Base-by-base conservation (phyloP, 495 filamentous ascomycete species). In the Bombardia bombarda region DNA sequence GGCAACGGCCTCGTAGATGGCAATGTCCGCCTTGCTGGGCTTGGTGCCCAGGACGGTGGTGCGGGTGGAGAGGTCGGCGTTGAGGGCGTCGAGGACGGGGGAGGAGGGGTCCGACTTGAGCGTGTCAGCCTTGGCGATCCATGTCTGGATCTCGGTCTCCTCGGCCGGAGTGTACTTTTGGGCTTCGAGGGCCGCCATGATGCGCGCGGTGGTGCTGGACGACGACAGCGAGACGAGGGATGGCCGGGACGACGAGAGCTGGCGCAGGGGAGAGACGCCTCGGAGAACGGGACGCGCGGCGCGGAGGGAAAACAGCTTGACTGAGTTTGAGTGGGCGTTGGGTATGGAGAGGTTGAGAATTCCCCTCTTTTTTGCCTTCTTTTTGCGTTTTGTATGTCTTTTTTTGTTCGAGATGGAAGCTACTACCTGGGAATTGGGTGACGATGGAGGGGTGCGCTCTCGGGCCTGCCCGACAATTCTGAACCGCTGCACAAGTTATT, bases 21-120 rank as follows among this genome's bases (percentile, higher is more conserved):
- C 85, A 39, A 94, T 67, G 57, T 98, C 92, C 42, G 90, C 92
- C 57, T 88, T 77, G 41, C 86, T 92, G 35, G 90, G 86, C 70
- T 95, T 96, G 61, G 78, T 76, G 48, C 90, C 90, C 12, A 97
- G 80, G 35, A 95, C 68, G 13, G 90, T 96, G 43, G 89, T 92
- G 46, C 88, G 86, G 42, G 82, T 84, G 21, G 87, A 81, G 32
- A 98, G 80, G 65, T 94, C 86, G 40, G 77, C 72, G 67, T 97
- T 95, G 44, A 98, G 73, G 25, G 80, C 73, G 33, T 77, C 72
- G 38, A 97, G 75, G 41, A 83, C 77, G 25, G 82, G 77, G 20
- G 84, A 73, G 52, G 83, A 79, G 30, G 74, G 61, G 33, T 51
- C 58, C 35, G 50, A 50, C 55, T 78, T 80, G 53, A 95, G 74